phyloP scores from a whole-genome alignment of 1,139 yeast species.

The Taphrina flavorubra region DNA sequence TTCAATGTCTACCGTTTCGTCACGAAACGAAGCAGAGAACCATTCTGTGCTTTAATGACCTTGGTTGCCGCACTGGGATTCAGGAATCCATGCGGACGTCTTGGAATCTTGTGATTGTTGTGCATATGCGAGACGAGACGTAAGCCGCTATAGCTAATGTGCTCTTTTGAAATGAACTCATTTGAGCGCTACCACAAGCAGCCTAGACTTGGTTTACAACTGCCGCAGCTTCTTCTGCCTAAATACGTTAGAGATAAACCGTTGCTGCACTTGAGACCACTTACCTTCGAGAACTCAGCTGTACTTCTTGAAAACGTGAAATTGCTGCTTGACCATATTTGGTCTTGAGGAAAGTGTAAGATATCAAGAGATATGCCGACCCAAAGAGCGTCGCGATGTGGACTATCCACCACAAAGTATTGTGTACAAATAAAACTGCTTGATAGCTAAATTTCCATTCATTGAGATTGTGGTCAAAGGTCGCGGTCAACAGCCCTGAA shows the following conservation, averaged over 20 bases:
- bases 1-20: too few species aligned
- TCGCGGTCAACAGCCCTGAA: conserved; percentile 51
- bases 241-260: not conserved
- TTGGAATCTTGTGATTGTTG: too few species aligned
- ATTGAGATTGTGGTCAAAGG: not conserved
- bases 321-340: not conserved
- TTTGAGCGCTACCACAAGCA: too few species aligned
- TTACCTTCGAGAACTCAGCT: not conserved
- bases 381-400: conserved; percentile 2
- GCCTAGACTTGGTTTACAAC: not conserved
- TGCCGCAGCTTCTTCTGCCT: conserved; percentile 10
- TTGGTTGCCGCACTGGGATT: too few species aligned
- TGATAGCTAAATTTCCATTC: conserved; percentile 25
- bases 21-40: too few species aligned
- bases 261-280: not conserved
- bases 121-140: too few species aligned
- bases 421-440: conserved; percentile 34
- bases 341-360: not conserved
- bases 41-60: too few species aligned
- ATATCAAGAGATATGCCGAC: not conserved
- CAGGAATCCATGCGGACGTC: too few species aligned
- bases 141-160: too few species aligned
- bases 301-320: not conserved
- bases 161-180: too few species aligned
- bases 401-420: conserved; percentile 36